Base-by-base conservation (phyloP, 176 grass and related monocot species). In the Oryza longistaminata region DNA sequence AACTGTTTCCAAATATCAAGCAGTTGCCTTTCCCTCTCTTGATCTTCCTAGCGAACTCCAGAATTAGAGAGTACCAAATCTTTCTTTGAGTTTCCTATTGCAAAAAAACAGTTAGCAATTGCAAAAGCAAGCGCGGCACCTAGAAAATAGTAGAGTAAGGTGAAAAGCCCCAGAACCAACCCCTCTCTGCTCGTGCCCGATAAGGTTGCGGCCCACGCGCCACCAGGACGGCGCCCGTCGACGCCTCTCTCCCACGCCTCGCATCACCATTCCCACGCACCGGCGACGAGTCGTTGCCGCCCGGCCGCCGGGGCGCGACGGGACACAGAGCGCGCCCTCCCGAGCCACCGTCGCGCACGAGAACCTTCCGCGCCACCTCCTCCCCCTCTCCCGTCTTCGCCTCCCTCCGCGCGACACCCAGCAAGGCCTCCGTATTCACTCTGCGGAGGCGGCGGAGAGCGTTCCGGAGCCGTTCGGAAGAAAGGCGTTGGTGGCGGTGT, bases 401-500 rank as follows among this genome's bases (percentile, higher is more conserved):
- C 34, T 48, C 64, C 61, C 71, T n/a, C n/a, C 25, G 3, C 48
- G 65, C 5, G 49, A n/a, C 49, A 52, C 49, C 46, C 21, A 68
- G 62, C 5, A 22, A n/a, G n/a, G 4, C 0, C 53, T 14, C 21
- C 21, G 13, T n/a, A 2, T 17, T 9, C 53, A 58, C 5, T 19
- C 33, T 34, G 27, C 27, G 2, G 53, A 19, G 16, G 52, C 10
- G 16, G 60, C 3, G 79, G 67, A 19, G 71, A 84, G 2, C n/a
- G n/a, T n/a, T n/a, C 72, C 9, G 6, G 81, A 52, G 62, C 15
- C 46, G 81, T 87, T 81, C n/a, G n/a, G 70, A 91, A 91, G 75
- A 91, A 85, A 64, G 85, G 85, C n/a, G 31, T 91, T 91, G 75
- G 76, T 87, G 76, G 76, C 85, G 9, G 79, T 87, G 31, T 79